phyloP scores from a whole-genome alignment of 805 yeast genomes.

The Scheffersomyces stipitis region DNA sequence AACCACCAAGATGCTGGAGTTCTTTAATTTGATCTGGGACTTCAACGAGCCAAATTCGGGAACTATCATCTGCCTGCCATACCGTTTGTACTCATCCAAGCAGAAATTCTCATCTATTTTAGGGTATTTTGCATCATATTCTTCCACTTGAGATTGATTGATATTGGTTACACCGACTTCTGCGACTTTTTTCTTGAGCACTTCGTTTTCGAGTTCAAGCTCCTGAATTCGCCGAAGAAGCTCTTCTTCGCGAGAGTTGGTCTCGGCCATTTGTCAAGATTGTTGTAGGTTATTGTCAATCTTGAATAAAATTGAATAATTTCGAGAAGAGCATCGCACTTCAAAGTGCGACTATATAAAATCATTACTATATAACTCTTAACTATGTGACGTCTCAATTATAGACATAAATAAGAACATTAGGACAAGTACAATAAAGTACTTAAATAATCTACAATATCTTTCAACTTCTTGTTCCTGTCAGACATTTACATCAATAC shows the following conservation, averaged over 20 bases:
- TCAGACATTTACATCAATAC: no score
- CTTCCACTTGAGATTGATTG: conserved; percentile 8
- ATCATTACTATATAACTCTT: background rate
- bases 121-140: conserved; percentile 2
- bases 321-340: no score
- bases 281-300: no score
- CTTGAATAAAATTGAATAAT: no score
- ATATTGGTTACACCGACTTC: conserved; percentile 9
- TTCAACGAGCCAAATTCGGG: conserved; percentile 63
- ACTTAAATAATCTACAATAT: no score
- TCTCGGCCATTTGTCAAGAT: no score
- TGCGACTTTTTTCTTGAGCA: conserved; percentile 4
- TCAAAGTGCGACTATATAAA: no score
- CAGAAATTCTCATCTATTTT: conserved; percentile 21
- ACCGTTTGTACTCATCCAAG: conserved; percentile 71
- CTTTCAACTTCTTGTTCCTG: no score
- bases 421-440: no score
- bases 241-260: conserved; percentile 16
- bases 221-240: conserved; percentile 21
- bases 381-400: background rate
- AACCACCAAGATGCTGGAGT: conserved; percentile 65
- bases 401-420: no score
- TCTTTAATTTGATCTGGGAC: conserved; percentile 57
- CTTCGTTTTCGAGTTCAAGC: conserved; percentile 19
- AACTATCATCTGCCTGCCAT: conserved; percentile 95